Evolutionary conservation across 371 early-diverging fungal species (phyloP).

Genomic region (Apophysomyces variabilis): DNA sequence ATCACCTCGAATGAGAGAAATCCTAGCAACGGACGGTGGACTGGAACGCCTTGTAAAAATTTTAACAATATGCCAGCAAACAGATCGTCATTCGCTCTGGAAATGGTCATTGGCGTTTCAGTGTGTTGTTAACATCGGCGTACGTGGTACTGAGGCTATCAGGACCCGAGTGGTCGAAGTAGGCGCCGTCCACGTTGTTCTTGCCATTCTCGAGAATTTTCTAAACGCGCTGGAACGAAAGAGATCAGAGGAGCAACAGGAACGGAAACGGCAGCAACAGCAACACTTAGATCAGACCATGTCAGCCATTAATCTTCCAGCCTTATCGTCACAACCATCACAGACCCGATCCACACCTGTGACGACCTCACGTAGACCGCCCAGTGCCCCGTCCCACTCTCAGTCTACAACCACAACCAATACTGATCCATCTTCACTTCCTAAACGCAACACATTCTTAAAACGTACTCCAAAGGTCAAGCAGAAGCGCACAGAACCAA

Average conservation of each 20-base stretch:
- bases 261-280: constrained; percentile 25
- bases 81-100: constrained; percentile 71
- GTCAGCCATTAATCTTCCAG: constrained; percentile 23
- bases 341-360: constrained; percentile 35
- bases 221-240: constrained; percentile 60
- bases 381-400: constrained; percentile 9
- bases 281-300: constrained; percentile 13
- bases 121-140: constrained; percentile 83
- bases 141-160: constrained; percentile 79
- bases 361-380: constrained; percentile 26
- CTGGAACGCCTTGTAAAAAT: constrained; percentile 83
- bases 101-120: constrained; percentile 83
- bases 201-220: constrained; percentile 76
- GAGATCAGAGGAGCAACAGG: constrained; percentile 62
- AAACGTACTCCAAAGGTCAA: constrained; percentile 25
- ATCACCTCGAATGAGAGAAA: constrained; percentile 77
- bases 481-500: constrained; percentile 18
- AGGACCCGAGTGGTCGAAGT: constrained; percentile 83
- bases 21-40: constrained; percentile 86
- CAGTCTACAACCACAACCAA: constrained; percentile 11
- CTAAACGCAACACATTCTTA: constrained; percentile 31
- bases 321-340: constrained; percentile 28
- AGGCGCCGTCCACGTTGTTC: constrained; percentile 77
- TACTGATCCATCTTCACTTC: constrained; percentile 11
- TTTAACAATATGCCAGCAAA: constrained; percentile 57